Evolutionary conservation across 495 filamentous ascomycete species (phyloP).

Genomic region (Arthonia radiata): DNA sequence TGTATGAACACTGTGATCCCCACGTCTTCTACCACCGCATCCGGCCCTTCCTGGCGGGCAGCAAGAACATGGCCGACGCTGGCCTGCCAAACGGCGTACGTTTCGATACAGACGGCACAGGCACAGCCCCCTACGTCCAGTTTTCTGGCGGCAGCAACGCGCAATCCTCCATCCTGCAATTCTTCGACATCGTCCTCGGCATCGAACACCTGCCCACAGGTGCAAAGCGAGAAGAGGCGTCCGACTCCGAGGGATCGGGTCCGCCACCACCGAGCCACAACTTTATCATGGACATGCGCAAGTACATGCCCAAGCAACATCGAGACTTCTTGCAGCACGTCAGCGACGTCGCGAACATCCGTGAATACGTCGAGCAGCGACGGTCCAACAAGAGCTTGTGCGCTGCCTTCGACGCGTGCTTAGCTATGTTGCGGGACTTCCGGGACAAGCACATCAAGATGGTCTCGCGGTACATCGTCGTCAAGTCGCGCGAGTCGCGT

Average conservation of each 20-base stretch:
- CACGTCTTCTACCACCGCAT: constrained; percentile 85
- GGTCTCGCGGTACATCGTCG: constrained; percentile 83
- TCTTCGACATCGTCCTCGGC: constrained; percentile 80
- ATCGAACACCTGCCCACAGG: constrained; percentile 84
- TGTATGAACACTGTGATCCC: constrained; percentile 85
- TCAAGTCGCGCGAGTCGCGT: constrained; percentile 34
- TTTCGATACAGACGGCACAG: constrained; percentile 57
- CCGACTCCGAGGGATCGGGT: constrained; percentile 22
- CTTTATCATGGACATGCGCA: constrained; percentile 90
- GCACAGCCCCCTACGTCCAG: constrained; percentile 41
- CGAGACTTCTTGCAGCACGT: constrained; percentile 70
- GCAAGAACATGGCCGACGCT: constrained; percentile 88
- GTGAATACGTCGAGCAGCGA: constrained; percentile 50
- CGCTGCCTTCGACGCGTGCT: constrained; percentile 71
- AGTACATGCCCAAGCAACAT: constrained; percentile 88
- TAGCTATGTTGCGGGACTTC: constrained; percentile 71
- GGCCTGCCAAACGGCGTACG: constrained; percentile 68
- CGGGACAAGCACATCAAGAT: constrained; percentile 92
- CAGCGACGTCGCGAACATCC: constrained; percentile 61
- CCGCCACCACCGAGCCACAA: constrained; percentile 40
- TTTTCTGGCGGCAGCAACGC: constrained; percentile 85
- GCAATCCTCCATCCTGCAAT: constrained; percentile 83
- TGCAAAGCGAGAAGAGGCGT: constrained; percentile 23
- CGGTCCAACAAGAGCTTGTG: constrained; percentile 35
- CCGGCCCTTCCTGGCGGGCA: constrained; percentile 79